Evolutionary conservation across 2,329 filamentous ascomycete genomes (phyloP), one percentile per base, ranked within the genome.

Genomic region (Colletotrichum lindemuthianum): DNA sequence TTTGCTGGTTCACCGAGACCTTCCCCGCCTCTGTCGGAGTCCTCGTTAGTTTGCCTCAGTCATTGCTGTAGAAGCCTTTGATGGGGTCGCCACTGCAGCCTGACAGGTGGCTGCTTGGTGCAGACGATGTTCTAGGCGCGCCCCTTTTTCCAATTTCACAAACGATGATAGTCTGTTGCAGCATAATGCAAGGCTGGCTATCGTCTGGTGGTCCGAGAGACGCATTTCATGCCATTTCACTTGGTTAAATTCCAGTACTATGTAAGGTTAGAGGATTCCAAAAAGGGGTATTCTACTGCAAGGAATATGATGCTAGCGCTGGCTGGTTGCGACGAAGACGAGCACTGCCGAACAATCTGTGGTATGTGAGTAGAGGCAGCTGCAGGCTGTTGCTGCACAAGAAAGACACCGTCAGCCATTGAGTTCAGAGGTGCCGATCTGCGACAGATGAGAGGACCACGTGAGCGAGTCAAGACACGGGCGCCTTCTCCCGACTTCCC

Each of bases 401-500:
- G 24, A 24, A 24, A 24, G 24, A 24, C 24, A 24, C 24, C 5
- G 24, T 24, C 13, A n/a, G 36, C 47, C 45, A 56, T 61, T 52
- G 41, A 51, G 40, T 60, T 60, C 12, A 34, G 15, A 48, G 39
- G 50, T 34, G 44, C n/a, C 15, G 58, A 50, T 56, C 59, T 58
- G 45, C 33, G 41, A 40, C 52, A 33, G 51, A 57, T 39, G 59
- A 57, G 50, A 47, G 47, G 33, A 34, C 63, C 50, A 63, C 47
- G 63, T 52, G 58, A 65, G 43, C 63, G 58, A 65, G 63, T 65
- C 63, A 65, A 63, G 63, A 58, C 55, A 49, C 16, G 24, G 33
- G 43, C 34, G 58, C n/a, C 40, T 51, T 60, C 37, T 52, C 44
- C 47, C 37, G 54, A 11, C 33, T 40, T 56, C 45, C 32, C 40